Percentiles rank a stretch among this genome's conserved stretches.
phyloP scores from a whole-genome alignment of 1,284 basidiomycete species.

The Cerioporus squamosus region DNA sequence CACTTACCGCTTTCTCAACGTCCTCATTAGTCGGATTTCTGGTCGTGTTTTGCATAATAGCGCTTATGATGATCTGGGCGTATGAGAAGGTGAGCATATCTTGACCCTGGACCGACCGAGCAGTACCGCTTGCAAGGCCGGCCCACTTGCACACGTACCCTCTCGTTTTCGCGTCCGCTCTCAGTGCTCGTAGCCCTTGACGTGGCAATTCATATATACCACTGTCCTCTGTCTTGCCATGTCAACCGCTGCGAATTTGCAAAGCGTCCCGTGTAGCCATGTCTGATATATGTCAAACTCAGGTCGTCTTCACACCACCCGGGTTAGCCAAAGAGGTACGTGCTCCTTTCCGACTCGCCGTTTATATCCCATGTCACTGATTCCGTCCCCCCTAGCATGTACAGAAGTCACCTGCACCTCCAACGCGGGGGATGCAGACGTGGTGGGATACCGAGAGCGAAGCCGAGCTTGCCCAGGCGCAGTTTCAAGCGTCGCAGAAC shows the following conservation, averaged over 20 bases:
- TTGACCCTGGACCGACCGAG: neutral
- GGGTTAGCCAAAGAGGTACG: slow-evolving; percentile 72
- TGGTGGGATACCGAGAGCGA: slow-evolving; percentile 33
- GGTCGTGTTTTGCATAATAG: slow-evolving; percentile 60
- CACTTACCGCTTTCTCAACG: neutral
- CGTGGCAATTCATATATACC: neutral
- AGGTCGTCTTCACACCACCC: slow-evolving; percentile 69
- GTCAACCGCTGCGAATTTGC: neutral
- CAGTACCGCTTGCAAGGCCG: no score
- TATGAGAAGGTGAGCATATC: slow-evolving; percentile 60
- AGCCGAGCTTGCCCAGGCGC: slow-evolving; percentile 25
- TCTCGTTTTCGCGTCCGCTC: no score
- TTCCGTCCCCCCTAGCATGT: slow-evolving; percentile 31
- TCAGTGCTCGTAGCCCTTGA: neutral
- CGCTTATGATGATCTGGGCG: slow-evolving; percentile 73
- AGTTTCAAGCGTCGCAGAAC: slow-evolving; percentile 18
- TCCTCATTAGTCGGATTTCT: slow-evolving; percentile 56
- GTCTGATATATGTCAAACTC: neutral
- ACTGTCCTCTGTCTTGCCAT: neutral
- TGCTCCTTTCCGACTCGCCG: slow-evolving; percentile 9
- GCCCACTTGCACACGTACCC: no score
- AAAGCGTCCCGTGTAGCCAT: neutral
- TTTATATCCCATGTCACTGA: no score
- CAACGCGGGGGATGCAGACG: slow-evolving; percentile 19
- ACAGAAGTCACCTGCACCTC: slow-evolving; percentile 33